Evolutionary conservation across 2,329 filamentous ascomycete genomes (phyloP).

Genomic region (Rhynchosporium secalis): DNA sequence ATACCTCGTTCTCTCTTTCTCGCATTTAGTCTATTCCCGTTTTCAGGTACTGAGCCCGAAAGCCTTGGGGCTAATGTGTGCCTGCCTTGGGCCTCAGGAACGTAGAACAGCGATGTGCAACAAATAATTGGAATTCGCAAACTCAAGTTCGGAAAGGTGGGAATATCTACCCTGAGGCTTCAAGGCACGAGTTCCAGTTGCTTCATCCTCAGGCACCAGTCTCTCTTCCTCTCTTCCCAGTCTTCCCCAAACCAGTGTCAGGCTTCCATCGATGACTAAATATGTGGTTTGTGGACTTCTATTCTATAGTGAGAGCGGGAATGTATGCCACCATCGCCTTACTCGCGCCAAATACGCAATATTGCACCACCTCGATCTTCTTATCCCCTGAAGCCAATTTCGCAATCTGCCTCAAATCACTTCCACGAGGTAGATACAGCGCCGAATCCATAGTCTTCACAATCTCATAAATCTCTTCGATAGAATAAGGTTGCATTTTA

Average conservation of each 20-base stretch:
- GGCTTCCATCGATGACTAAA: neutral
- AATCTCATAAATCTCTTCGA: slow-evolving; percentile 60
- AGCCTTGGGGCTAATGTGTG: slow-evolving; percentile 18
- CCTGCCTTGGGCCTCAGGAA: slow-evolving; percentile 28
- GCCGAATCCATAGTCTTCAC: slow-evolving; percentile 64
- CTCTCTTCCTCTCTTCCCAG: neutral
- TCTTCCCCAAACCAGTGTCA: neutral
- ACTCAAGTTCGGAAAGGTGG: neutral
- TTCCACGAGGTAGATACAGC: slow-evolving; percentile 83
- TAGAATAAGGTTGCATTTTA: slow-evolving; percentile 84
- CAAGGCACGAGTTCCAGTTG: slow-evolving; percentile 19
- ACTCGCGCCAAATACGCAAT: slow-evolving; percentile 86
- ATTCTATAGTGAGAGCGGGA: slow-evolving; percentile 39
- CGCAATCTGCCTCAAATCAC: slow-evolving; percentile 78
- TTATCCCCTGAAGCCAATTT: slow-evolving; percentile 48
- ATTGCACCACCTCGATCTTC: slow-evolving; percentile 79
- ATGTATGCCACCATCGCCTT: slow-evolving; percentile 74
- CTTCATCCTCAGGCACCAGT: neutral
- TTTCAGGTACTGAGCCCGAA: neutral
- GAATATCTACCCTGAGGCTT: slow-evolving; percentile 22
- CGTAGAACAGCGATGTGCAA: slow-evolving; percentile 25
- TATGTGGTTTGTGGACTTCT: neutral
- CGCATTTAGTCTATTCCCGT: neutral
- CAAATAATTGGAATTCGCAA: slow-evolving; percentile 15
- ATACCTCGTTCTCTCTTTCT: neutral